Conservation (phyloP, 768 basidiomycete species). For the Phylloporus arenicola region DNA sequence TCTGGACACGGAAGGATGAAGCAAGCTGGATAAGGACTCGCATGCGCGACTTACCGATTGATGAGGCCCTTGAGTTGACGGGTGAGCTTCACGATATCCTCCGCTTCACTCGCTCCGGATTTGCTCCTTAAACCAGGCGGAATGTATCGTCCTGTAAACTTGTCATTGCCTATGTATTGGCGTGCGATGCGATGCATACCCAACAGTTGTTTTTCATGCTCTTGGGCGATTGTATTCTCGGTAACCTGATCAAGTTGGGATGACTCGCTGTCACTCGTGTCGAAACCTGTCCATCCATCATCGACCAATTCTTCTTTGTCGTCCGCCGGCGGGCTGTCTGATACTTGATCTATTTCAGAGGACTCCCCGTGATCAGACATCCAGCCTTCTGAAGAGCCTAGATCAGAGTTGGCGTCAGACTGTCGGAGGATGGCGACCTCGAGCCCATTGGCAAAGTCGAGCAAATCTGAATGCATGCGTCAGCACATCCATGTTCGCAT, state of each 20-base stretch:
- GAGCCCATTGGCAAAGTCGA: slow-evolving; percentile 42
- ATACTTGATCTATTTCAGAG: slow-evolving; percentile 4
- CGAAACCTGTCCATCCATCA: slow-evolving; percentile 39
- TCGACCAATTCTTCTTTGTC: slow-evolving; percentile 17
- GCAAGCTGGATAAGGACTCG: background rate
- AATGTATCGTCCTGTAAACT: slow-evolving; percentile 52
- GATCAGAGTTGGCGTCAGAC: background rate
- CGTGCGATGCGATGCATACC: slow-evolving; percentile 10
- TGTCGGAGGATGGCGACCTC: slow-evolving; percentile 7
- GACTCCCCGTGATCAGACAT: background rate
- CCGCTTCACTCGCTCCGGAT: slow-evolving; percentile 35
- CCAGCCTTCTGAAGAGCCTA: background rate
- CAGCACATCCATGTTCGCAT: background rate
- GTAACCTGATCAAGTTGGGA: background rate
- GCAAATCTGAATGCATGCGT: slow-evolving; percentile 39
- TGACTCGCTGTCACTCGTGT: slow-evolving; percentile 5
- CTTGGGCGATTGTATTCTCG: background rate
- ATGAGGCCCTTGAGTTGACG: slow-evolving; percentile 82
- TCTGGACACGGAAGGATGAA: slow-evolving; percentile 35
- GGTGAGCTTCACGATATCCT: slow-evolving; percentile 51
- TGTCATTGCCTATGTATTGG: background rate
- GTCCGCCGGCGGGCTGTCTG: background rate
- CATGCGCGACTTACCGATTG: slow-evolving; percentile 55
- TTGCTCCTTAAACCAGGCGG: slow-evolving; percentile 70
- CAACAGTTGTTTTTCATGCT: background rate